These are phyloP conservation scores for Zygosaccharomyces sapae DNA, from an alignment of 1,139 yeast species.

Conservation along the genomic window DNA sequence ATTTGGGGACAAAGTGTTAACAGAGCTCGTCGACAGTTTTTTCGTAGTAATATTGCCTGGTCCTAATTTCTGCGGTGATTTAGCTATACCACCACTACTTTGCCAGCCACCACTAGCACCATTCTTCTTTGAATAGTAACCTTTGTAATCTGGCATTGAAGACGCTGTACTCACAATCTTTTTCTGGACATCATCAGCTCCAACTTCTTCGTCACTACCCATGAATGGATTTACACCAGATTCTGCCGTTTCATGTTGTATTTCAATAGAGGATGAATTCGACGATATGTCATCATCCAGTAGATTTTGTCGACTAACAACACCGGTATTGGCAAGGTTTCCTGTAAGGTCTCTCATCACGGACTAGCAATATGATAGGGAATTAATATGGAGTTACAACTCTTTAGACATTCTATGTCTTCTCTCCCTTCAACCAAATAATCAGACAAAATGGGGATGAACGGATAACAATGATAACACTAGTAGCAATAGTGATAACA, in stretches of 20 bases:
- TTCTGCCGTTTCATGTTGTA: neutral
- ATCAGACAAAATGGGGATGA: neutral
- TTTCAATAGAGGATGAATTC: neutral
- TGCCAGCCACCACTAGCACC: neutral
- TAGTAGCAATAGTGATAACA: neutral
- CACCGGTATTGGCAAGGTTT: constrained; percentile 17
- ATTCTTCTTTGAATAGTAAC: constrained; percentile 30
- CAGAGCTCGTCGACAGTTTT: constrained; percentile 13
- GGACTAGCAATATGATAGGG: neutral
- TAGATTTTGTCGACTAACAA: constrained; percentile 10
- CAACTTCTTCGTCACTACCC: constrained; percentile 26
- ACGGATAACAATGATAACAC: too few relatives aligned
- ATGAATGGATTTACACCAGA: constrained; percentile 23
- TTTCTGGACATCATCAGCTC: neutral
- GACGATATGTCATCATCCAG: constrained; percentile 7
- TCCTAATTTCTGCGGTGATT: neutral
- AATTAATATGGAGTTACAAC: neutral
- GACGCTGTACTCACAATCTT: constrained; percentile 17
- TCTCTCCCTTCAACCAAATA: neutral
- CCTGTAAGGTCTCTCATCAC: constrained; percentile 8
- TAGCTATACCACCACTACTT: neutral
- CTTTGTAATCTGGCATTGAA: constrained; percentile 27
- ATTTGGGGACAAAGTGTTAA: constrained; percentile 20
- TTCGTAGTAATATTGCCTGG: constrained; percentile 5
- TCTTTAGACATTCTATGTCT: neutral